Base-by-base conservation (phyloP, 1,284 basidiomycete genomes). In the Sphaerobolus stellatus region DNA sequence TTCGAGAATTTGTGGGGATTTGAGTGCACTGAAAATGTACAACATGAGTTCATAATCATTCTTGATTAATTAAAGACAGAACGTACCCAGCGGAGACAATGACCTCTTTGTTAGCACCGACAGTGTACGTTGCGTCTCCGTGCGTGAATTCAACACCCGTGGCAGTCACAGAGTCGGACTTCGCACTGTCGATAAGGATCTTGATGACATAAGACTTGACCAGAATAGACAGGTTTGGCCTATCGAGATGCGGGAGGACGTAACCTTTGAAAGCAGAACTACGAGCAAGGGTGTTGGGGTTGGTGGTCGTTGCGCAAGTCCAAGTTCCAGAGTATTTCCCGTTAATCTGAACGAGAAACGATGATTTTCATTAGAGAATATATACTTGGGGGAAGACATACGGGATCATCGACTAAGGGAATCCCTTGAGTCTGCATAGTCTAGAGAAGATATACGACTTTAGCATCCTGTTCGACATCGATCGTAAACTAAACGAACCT, bases 1-100 rank as follows among this genome's bases (percentile, higher is more conserved):
- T 57, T 74, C 72, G 11, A 75, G 62, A 14, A 75, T 59, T 55
- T 72, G 63, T 11, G 65, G 65, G 3, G 65, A 63, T 61, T 60
- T 68, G 54, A 68, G 62, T 52, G 63, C 62, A 53, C 41, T 43
- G 41, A 6, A 14, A n/a, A n/a, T 24, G 16, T n/a, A n/a, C n/a
- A n/a, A n/a, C n/a, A n/a, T n/a, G 41, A 43, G 22, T 4, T 14
- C 13, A 22, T 24, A 13, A 27, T 5, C 3, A 4, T 14, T 43
- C 41, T 13, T 14, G 11, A 14, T 7, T 11, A 22, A 43, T 11
- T 43, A 11, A 22, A 36, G 11, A 18, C 18, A 24, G 4, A 43
- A 43, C 41, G 22, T 11, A 43, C 41, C 73, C 74, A 4, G 41
- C 41, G 20, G 13, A n/a, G 11, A 43, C 13, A 13, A 43, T 20